phyloP scores from a whole-genome alignment of 306 rosid genomes.

The Castanospermum australe region DNA sequence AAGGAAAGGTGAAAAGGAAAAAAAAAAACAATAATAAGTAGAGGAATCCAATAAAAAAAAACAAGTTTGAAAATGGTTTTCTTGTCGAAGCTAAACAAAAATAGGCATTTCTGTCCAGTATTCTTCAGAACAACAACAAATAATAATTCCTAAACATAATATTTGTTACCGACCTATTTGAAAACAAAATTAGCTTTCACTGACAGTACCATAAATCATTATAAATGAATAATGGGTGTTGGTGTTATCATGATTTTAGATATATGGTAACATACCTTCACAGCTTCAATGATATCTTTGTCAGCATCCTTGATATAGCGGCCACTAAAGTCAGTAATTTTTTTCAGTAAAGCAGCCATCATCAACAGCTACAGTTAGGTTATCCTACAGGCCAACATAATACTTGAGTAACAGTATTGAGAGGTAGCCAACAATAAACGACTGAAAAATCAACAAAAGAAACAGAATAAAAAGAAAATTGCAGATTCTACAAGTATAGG shows the following conservation, averaged over 20 bases:
- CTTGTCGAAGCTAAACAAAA: neutral
- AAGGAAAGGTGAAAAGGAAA: slow-evolving; percentile 31
- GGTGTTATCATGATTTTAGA: neutral
- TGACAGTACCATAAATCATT: neutral
- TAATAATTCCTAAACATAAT: slow-evolving; percentile 2
- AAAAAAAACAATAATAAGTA: slow-evolving; percentile 12
- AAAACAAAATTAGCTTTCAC: neutral
- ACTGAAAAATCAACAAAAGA: neutral
- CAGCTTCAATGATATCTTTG: slow-evolving; percentile 79
- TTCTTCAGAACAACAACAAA: slow-evolving; percentile 7
- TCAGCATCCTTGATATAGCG: slow-evolving; percentile 86
- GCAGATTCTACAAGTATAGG: neutral
- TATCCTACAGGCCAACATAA: slow-evolving; percentile 58
- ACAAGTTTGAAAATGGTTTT: neutral
- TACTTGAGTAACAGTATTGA: neutral
- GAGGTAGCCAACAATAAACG: neutral
- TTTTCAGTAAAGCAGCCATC: slow-evolving; percentile 90
- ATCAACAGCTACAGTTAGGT: slow-evolving; percentile 84
- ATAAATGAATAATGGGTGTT: neutral
- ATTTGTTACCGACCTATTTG: neutral
- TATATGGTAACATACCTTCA: slow-evolving; percentile 55
- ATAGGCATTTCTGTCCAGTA: neutral
- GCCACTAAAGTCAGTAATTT: slow-evolving; percentile 71
- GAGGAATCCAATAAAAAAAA: neutral
- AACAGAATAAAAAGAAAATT: neutral